Conservation (phyloP, 1,284 basidiomycete genomes). For the Sutorius eximius region DNA sequence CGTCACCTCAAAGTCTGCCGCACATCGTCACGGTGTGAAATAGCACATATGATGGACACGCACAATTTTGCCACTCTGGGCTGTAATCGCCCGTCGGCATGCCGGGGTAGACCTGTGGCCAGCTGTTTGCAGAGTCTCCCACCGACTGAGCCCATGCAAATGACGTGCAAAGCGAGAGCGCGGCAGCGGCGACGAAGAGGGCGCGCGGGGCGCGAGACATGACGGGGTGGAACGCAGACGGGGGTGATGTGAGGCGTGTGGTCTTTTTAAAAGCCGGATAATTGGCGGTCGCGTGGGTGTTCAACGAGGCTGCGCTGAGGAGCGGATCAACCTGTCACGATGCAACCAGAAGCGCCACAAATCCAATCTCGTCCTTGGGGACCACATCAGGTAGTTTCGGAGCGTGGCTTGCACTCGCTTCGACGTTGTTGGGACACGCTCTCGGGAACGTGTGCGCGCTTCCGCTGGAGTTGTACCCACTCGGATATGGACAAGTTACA, state of each 20-base stretch:
- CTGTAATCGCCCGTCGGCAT: conserved; percentile 46
- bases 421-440: conserved; percentile 8
- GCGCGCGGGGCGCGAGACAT: conserved; percentile 10
- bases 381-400: background rate
- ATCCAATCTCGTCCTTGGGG: background rate
- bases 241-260: background rate
- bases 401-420: background rate
- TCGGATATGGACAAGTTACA: no score
- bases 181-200: conserved; percentile 3
- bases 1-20: conserved; percentile 57
- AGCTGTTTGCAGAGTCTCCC: conserved; percentile 14
- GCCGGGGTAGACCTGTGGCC: conserved; percentile 30
- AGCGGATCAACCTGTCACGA: background rate
- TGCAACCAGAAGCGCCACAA: background rate
- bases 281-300: background rate
- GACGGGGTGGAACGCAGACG: background rate
- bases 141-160: conserved; percentile 12
- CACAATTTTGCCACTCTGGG: conserved; percentile 63
- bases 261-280: background rate
- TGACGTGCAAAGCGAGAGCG: background rate
- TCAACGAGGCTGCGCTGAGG: background rate
- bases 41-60: conserved; percentile 14
- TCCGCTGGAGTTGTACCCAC: conserved; percentile 6
- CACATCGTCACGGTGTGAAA: conserved; percentile 45
- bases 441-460: conserved; percentile 3